A percentile compares a stretch with the other conserved stretches of the same genome.
Conservation (phyloP, 2,329 filamentous ascomycete species). For the Microdochium trichocladiopsis region DNA sequence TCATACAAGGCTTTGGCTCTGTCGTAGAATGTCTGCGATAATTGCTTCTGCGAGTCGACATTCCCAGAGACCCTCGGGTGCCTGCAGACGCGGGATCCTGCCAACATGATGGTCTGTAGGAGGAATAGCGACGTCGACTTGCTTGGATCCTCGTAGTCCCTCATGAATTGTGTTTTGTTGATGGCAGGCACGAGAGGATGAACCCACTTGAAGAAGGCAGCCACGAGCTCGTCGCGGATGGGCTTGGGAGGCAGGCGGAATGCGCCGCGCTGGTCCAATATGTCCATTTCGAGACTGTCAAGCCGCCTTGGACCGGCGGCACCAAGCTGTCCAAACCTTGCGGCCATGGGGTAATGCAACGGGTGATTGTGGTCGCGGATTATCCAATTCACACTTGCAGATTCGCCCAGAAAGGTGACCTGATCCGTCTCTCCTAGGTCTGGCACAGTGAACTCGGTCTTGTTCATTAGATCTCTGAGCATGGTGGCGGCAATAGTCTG, state of each 20-base stretch:
- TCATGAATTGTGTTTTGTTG: constrained; percentile 90
- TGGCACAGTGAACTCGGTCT: constrained; percentile 89
- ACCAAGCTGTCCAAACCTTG: constrained; percentile 81
- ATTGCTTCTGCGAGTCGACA: constrained; percentile 87
- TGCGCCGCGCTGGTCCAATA: constrained; percentile 84
- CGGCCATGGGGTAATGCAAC: constrained; percentile 91
- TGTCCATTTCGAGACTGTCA: constrained; percentile 93
- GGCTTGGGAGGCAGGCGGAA: constrained; percentile 83
- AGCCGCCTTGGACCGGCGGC: constrained; percentile 81
- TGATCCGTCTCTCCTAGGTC: constrained; percentile 94
- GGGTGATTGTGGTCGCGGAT: constrained; percentile 90
- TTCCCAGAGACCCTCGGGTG: constrained; percentile 94
- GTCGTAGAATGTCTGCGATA: constrained; percentile 96
- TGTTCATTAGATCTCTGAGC: constrained; percentile 83
- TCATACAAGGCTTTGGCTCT: constrained; percentile 92
- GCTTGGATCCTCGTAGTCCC: constrained; percentile 81
- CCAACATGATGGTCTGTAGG: constrained; percentile 81
- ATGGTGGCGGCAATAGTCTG: constrained; percentile 69
- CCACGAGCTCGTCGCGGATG: constrained; percentile 89
- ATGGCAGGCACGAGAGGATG: constrained; percentile 92
- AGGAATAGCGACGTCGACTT: constrained; percentile 91
- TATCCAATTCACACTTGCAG: constrained; percentile 88
- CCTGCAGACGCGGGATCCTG: constrained; percentile 85
- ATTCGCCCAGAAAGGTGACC: constrained; percentile 91
- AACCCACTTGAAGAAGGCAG: constrained; percentile 94